A percentile compares a stretch with the other conserved stretches of the same genome.
These are phyloP conservation scores for Verticillium dahliae DNA, from an alignment of 2,329 filamentous ascomycete species.

Conservation along the genomic window DNA sequence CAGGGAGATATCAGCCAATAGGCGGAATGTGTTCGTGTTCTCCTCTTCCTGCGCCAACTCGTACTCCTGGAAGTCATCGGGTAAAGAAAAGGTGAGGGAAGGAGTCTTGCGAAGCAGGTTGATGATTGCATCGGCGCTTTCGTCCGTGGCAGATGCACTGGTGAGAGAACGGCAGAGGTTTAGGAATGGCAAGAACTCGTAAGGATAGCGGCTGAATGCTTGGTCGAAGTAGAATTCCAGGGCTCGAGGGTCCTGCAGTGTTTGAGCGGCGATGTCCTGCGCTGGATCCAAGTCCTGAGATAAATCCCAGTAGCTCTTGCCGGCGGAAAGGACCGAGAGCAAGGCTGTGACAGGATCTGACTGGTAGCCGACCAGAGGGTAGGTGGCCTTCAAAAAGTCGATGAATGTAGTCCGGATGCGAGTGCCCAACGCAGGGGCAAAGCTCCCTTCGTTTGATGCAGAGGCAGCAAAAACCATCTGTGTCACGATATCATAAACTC, in stretches of 20 bases:
- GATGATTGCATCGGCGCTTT: slow-evolving; percentile 45
- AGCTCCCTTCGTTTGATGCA: slow-evolving; percentile 35
- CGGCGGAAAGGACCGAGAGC: slow-evolving; percentile 55
- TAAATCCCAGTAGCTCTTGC: slow-evolving; percentile 47
- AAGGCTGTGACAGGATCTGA: slow-evolving; percentile 63
- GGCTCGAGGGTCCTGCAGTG: slow-evolving; percentile 25
- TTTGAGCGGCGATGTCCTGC: slow-evolving; percentile 5
- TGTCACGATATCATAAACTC: slow-evolving; percentile 47
- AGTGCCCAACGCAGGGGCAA: slow-evolving; percentile 51
- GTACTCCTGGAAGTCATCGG: slow-evolving; percentile 65
- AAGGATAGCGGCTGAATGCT: slow-evolving; percentile 74
- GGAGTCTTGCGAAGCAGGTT: slow-evolving; percentile 62
- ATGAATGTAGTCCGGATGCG: slow-evolving; percentile 60
- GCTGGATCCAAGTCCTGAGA: slow-evolving; percentile 13
- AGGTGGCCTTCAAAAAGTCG: slow-evolving; percentile 62
- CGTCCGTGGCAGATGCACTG: slow-evolving; percentile 24
- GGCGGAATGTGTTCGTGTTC: slow-evolving; percentile 70
- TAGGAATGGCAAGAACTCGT: slow-evolving; percentile 75
- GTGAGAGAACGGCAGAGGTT: slow-evolving; percentile 61
- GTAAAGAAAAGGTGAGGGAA: slow-evolving; percentile 73
- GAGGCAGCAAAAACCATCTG: slow-evolving; percentile 43
- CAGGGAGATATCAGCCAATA: slow-evolving; percentile 58
- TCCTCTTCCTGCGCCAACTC: slow-evolving; percentile 78
- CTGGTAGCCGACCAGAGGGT: slow-evolving; percentile 64
- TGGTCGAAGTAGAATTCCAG: slow-evolving; percentile 57